Conservation (phyloP, 352 stramenopile species). For the Globisporangium uncinulatum region DNA sequence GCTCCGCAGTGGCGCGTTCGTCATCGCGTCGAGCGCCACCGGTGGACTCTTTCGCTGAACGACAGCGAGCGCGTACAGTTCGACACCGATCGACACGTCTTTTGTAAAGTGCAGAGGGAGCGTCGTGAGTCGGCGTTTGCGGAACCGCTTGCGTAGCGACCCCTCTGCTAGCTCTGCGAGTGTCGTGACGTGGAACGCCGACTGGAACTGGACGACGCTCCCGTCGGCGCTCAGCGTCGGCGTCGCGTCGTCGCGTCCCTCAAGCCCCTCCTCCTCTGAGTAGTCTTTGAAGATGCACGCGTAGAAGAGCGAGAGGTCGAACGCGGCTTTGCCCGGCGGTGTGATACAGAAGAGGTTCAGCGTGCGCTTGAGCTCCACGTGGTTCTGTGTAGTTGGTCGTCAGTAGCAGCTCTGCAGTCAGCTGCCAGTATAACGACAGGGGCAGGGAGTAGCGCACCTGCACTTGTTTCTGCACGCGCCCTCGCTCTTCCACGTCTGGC, state of each 20-base stretch:
- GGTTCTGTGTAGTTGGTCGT: slow-evolving; percentile 31
- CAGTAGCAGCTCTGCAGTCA: not conserved
- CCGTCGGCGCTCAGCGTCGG: slow-evolving; percentile 16
- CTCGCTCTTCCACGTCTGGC: slow-evolving; percentile 51
- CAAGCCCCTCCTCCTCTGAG: slow-evolving; percentile 18
- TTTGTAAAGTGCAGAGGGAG: slow-evolving; percentile 66
- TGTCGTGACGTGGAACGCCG: slow-evolving; percentile 65
- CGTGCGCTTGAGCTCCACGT: slow-evolving; percentile 68
- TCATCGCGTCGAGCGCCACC: slow-evolving; percentile 58
- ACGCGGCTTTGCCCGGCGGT: slow-evolving; percentile 39
- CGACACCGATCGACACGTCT: slow-evolving; percentile 69
- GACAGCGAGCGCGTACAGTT: slow-evolving; percentile 62
- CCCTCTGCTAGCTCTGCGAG: slow-evolving; percentile 76
- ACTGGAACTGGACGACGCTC: slow-evolving; percentile 28
- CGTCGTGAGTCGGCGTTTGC: slow-evolving; percentile 66
- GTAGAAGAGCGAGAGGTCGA: slow-evolving; percentile 63
- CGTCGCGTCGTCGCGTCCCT: slow-evolving; percentile 14
- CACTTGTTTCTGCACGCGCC: slow-evolving; percentile 69
- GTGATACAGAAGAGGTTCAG: slow-evolving; percentile 79
- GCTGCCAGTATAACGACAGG: too few relatives aligned
- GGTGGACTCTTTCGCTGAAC: slow-evolving; percentile 57
- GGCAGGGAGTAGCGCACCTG: slow-evolving; percentile 23
- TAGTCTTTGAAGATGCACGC: slow-evolving; percentile 66
- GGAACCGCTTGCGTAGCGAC: slow-evolving; percentile 74
- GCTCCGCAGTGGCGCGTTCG: slow-evolving; percentile 67